Base-by-base conservation (phyloP, 306 rosid species). In the Gillenia trifoliata region DNA sequence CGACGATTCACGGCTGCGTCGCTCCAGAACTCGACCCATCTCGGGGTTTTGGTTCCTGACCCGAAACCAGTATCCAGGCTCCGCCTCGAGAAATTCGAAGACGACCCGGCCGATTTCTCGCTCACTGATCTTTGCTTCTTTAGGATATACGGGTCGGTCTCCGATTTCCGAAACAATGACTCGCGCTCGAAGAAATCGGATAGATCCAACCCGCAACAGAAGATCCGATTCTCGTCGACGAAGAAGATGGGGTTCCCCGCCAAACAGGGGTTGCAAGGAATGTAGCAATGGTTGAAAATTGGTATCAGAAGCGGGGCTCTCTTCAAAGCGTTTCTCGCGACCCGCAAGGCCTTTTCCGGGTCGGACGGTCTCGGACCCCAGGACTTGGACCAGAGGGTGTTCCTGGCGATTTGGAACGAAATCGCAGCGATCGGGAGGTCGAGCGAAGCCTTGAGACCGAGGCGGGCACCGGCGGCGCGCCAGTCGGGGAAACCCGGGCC, bases 11-110 rank as follows among this genome's bases (percentile, higher is more conserved):
- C 87, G 8, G 96, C 96, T 0, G 97, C 99, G 66, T 94, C 99
- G 31, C 88, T 87, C 99, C 99, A 94, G 72, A 94, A 94, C 80
- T 94, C 99, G 16, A 94, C 99, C 99, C 99, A 94, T 79, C 99
- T 72, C 22, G 99, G 99, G 23, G 95, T 92, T 78, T 90, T 87
- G 2, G 89, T 88, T 23, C 89, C 93, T 19, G 86, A 61, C 49
- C 70, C 82, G 26, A 70, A 41, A 23, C 85, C 88, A 0, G 68
- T 22, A 77, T 94, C 99, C 4, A 94, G 87, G 76, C 99, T 94
- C 76, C 96, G 72, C 33, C 99, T 86, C 0, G 92, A 90, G 80
- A 90, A 90, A 72, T 74, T 85, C 0, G 88, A 52, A 8, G 89
- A 88, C 13, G 91, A 87, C 11, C 89, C 91, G 57, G 96, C 89